Conservation (phyloP, 2,329 filamentous ascomycete genomes). For the Sarocladium kiliense region DNA sequence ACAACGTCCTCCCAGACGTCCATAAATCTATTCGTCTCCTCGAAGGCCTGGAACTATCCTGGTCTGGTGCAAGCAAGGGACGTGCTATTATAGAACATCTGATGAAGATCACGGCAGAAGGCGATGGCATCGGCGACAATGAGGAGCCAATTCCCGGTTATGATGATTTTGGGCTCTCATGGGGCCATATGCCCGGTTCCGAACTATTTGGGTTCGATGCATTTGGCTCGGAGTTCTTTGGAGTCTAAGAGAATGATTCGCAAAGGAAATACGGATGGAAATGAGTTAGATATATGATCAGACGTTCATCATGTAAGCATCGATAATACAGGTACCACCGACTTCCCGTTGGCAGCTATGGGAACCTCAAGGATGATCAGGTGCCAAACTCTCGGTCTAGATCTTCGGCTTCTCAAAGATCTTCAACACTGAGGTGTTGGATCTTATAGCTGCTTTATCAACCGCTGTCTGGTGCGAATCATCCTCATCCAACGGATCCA, state of each 20-base stretch:
- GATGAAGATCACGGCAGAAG: conserved; percentile 10
- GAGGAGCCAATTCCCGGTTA: neutral
- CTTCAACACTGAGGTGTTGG: too few relatives aligned
- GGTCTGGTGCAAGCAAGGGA: conserved; percentile 19
- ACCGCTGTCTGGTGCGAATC: too few relatives aligned
- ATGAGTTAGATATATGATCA: too few relatives aligned
- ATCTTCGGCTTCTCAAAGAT: too few relatives aligned
- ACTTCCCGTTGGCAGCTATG: too few relatives aligned
- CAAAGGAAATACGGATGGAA: too few relatives aligned
- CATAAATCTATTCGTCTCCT: conserved; percentile 18
- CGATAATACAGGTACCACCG: too few relatives aligned
- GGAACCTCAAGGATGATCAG: too few relatives aligned
- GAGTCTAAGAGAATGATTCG: neutral
- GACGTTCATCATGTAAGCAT: too few relatives aligned
- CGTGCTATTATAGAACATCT: conserved; percentile 21
- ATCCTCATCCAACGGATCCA: too few relatives aligned
- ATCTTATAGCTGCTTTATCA: too few relatives aligned
- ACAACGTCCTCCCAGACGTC: conserved; percentile 12
- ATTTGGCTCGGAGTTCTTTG: neutral
- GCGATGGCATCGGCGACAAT: neutral
- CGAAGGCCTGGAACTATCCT: conserved; percentile 18
- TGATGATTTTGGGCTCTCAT: neutral
- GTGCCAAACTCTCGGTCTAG: too few relatives aligned
- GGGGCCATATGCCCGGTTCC: neutral
- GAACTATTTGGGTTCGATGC: neutral